Evolutionary conservation across 768 basidiomycete genomes (phyloP), one percentile per base, ranked within the genome.

Genomic region (Rhizopogon vesiculosus): DNA sequence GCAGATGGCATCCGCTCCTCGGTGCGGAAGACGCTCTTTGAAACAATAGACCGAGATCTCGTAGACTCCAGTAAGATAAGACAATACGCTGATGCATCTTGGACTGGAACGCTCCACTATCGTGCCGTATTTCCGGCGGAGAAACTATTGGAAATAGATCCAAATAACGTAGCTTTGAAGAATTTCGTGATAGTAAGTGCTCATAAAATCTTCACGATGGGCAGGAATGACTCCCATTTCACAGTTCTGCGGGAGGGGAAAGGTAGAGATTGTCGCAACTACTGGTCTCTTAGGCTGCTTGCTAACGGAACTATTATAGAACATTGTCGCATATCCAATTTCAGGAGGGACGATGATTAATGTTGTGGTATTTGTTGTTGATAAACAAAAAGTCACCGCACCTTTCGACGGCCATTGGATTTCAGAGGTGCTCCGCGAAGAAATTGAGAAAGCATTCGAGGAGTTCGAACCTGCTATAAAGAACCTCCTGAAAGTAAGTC

Each of bases 51-150:
- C 28, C 25, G 39, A 41, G n/a, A 5, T 42, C 35, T 41, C 41
- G 43, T 43, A 53, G 31, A 38, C n/a, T 5, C 10, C 9, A 9
- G 38, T 8, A 29, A 35, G 8, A 16, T 62, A 9, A 52, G 15
- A 28, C 55, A 62, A 12, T 59, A 57, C 13, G 46, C 61, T 0
- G 55, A 68, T 15, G 72, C 78, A 6, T 61, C 62, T 0, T 81
- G 75, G 67, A 77, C 72, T 1, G 80, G 81, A 7, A 70, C 68
- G 3, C 53, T 65, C 3, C 67, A 69, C 1, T 79, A 80, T 53
- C 64, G 77, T 3, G 61, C 63, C 7, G 55, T 76, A 22, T 66
- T 76, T 28, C 62, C 72, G 9, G 64, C 60, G 5, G 62, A 69
- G 10, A 57, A 59, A 6, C 56, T 77, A 33, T 51, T 56, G 18